phyloP scores from a whole-genome alignment of 2,329 filamentous ascomycete species.

The Apiospora aurea region DNA sequence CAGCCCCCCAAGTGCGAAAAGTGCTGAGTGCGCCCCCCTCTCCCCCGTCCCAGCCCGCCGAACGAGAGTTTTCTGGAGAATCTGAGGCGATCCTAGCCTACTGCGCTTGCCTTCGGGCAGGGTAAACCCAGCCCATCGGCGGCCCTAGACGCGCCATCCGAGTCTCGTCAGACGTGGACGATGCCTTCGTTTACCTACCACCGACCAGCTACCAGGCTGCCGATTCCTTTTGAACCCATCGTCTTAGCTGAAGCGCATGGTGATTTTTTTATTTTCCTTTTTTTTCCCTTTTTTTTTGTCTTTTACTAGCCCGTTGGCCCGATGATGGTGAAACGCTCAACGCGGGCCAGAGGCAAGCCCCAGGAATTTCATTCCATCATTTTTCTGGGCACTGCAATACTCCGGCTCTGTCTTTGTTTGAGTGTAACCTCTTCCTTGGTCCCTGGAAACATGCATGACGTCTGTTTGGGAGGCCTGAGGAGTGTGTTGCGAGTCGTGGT shows the following conservation, averaged over 20 bases:
- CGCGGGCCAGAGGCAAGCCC: not conserved
- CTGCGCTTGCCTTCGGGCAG: slow-evolving; percentile 5
- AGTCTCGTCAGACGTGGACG: not conserved
- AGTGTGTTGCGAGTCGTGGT: slow-evolving; percentile 1
- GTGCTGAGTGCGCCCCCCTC: not conserved
- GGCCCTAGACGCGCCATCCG: slow-evolving; percentile 2
- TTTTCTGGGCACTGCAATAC: not conserved
- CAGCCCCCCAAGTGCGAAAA: not conserved
- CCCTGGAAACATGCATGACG: slow-evolving; percentile 12
- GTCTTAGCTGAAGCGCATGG: not conserved
- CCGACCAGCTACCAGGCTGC: not conserved
- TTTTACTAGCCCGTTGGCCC: not conserved
- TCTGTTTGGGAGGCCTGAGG: slow-evolving; percentile 9
- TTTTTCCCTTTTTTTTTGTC: not conserved
- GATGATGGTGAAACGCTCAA: slow-evolving; percentile 13
- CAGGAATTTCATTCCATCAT: not conserved
- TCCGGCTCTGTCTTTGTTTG: not conserved
- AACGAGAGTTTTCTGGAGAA: slow-evolving; percentile 19
- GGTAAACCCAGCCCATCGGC: slow-evolving; percentile 5
- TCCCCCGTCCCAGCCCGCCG: not conserved
- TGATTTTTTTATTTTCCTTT: not conserved
- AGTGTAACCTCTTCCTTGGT: not conserved
- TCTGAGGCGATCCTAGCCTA: slow-evolving; percentile 13
- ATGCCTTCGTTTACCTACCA: not conserved
- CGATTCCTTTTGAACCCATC: not conserved